Conservation (phyloP, 305 asterid genomes). For the Withania somnifera region DNA sequence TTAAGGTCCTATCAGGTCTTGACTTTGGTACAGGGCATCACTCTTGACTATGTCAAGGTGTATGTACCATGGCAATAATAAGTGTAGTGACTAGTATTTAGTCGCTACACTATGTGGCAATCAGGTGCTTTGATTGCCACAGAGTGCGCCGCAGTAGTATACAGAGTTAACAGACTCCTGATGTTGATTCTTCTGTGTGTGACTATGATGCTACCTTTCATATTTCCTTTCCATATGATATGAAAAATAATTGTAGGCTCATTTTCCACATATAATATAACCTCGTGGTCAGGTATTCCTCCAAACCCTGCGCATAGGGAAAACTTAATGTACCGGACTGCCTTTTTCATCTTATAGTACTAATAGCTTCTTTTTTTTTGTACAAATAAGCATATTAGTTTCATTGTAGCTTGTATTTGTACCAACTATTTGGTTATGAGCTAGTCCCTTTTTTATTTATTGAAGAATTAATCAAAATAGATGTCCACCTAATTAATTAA, state of each 20-base stretch:
- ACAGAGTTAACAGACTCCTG: not conserved
- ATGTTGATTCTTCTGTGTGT: not conserved
- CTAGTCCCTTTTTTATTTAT: not conserved
- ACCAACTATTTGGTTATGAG: not conserved
- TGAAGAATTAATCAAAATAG: no score
- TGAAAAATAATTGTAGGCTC: no score
- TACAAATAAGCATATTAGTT: no score
- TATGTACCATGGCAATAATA: not conserved
- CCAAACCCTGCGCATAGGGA: no score
- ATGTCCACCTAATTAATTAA: not conserved
- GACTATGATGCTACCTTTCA: not conserved
- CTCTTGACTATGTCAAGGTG: not conserved
- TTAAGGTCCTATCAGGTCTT: not conserved
- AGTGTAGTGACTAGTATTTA: not conserved
- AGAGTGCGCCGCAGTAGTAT: not conserved
- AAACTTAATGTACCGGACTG: no score
- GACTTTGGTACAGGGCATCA: not conserved
- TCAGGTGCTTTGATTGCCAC: not conserved
- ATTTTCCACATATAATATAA: no score
- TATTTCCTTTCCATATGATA: no score
- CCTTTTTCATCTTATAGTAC: no score
- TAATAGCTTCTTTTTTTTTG: no score
- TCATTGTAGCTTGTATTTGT: not conserved
- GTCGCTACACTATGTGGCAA: not conserved
- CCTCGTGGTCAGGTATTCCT: no score